Percentiles rank a stretch among this genome's conserved stretches.
phyloP scores from a whole-genome alignment of 257 asterid species.

The Scutellaria minor region DNA sequence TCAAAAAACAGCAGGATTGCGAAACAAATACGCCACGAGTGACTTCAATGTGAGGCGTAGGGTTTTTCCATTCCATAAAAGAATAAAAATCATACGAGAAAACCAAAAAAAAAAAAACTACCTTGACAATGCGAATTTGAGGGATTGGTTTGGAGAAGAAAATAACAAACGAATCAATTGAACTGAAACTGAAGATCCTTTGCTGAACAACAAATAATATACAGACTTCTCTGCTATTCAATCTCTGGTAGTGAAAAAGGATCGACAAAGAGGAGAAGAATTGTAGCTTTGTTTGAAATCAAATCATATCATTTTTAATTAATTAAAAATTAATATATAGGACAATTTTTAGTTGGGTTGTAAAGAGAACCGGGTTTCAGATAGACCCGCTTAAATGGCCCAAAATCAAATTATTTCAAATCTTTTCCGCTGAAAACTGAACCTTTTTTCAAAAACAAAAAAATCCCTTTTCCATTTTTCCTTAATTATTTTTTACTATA shows the following conservation, averaged over 20 bases:
- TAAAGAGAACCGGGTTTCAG: too few species aligned
- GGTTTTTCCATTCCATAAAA: slow-evolving; percentile 2
- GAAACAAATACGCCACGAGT: slow-evolving; percentile 50
- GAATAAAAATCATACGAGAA: neutral
- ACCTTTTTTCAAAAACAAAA: too few species aligned
- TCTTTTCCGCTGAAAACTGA: too few species aligned
- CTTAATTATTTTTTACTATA: too few species aligned
- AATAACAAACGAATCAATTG: slow-evolving; percentile 29
- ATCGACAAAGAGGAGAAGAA: slow-evolving; percentile 40
- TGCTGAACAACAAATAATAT: neutral
- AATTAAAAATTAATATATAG: too few species aligned
- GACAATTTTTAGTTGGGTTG: too few species aligned
- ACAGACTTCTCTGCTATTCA: slow-evolving; percentile 21
- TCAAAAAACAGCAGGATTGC: slow-evolving; percentile 47
- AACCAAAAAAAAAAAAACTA: slow-evolving; percentile 12
- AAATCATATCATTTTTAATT: neutral
- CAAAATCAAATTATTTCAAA: too few species aligned
- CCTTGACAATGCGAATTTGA: slow-evolving; percentile 43
- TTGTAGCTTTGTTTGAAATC: slow-evolving; percentile 15
- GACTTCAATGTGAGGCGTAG: slow-evolving; percentile 47
- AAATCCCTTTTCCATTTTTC: too few species aligned
- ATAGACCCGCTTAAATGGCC: neutral
- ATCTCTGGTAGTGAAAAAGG: slow-evolving; percentile 29
- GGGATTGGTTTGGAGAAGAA: slow-evolving; percentile 51
- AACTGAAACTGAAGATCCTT: slow-evolving; percentile 44